Conservation (phyloP, 140 eudicot genomes). For the Stevia rebaudiana region DNA sequence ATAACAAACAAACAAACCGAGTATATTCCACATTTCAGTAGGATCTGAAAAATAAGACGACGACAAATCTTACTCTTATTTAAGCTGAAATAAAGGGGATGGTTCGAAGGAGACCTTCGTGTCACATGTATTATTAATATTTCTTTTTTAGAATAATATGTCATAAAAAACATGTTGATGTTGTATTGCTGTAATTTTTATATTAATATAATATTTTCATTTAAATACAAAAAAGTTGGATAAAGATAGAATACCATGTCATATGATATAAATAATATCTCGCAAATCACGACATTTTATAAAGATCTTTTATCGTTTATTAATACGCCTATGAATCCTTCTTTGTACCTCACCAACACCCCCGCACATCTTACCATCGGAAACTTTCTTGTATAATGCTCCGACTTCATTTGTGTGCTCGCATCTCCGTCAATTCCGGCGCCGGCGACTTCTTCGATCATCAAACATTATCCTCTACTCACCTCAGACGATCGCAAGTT, state of each 20-base stretch:
- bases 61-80: too few species aligned
- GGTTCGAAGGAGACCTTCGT: too few species aligned
- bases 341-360: slow-evolving; percentile 21
- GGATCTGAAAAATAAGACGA: too few species aligned
- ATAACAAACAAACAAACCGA: too few species aligned
- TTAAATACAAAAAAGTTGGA: neutral
- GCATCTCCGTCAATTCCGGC: slow-evolving; percentile 23
- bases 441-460: slow-evolving; percentile 29
- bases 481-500: slow-evolving; percentile 5
- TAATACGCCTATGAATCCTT: neutral
- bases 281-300: neutral
- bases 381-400: slow-evolving; percentile 23
- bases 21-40: too few species aligned
- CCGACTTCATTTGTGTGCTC: slow-evolving; percentile 27
- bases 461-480: slow-evolving; percentile 14
- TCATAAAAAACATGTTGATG: too few species aligned
- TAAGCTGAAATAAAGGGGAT: too few species aligned
- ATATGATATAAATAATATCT: neutral
- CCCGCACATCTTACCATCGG: neutral
- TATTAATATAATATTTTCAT: too few species aligned
- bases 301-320: neutral
- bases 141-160: too few species aligned
- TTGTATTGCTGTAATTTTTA: too few species aligned
- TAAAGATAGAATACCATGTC: neutral
- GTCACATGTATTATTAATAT: too few species aligned